phyloP scores from a whole-genome alignment of 371 early-diverging fungal species.

The Dichotomocladium elegans region DNA sequence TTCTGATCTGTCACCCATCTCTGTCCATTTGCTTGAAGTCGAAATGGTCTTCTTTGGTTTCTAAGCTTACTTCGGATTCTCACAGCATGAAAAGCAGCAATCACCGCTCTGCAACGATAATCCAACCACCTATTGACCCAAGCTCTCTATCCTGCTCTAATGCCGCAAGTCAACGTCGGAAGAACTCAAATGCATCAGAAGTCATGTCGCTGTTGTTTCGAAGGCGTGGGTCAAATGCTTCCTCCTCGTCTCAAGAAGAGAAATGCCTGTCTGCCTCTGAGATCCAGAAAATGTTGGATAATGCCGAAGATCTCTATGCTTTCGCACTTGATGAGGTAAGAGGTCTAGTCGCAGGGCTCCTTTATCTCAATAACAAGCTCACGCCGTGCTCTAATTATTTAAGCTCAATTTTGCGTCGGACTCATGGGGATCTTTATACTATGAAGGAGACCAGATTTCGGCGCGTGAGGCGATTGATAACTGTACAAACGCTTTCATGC shows the following conservation, averaged over 20 bases:
- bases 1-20: too few species aligned
- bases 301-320: slow-evolving; percentile 4
- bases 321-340: slow-evolving; percentile 17
- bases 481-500: slow-evolving; percentile 22
- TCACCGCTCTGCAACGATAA: too few species aligned
- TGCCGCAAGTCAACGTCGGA: too few species aligned
- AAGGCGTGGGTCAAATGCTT: not conserved
- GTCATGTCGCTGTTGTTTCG: not conserved
- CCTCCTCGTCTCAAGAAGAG: too few species aligned
- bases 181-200: too few species aligned
- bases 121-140: too few species aligned
- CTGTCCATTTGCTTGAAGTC: too few species aligned
- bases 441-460: slow-evolving; percentile 31
- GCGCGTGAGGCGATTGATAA: slow-evolving; percentile 38
- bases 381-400: not conserved
- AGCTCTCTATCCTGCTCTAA: too few species aligned
- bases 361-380: not conserved
- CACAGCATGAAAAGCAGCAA: too few species aligned
- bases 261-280: not conserved
- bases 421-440: slow-evolving; percentile 36
- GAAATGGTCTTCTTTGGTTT: too few species aligned
- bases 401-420: slow-evolving; percentile 36
- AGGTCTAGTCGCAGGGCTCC: not conserved
- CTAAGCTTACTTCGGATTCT: too few species aligned
- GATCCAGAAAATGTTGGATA: not conserved